Base-by-base conservation (phyloP, 1,284 basidiomycete species). In the Cutaneotrichosporon dermatis region DNA sequence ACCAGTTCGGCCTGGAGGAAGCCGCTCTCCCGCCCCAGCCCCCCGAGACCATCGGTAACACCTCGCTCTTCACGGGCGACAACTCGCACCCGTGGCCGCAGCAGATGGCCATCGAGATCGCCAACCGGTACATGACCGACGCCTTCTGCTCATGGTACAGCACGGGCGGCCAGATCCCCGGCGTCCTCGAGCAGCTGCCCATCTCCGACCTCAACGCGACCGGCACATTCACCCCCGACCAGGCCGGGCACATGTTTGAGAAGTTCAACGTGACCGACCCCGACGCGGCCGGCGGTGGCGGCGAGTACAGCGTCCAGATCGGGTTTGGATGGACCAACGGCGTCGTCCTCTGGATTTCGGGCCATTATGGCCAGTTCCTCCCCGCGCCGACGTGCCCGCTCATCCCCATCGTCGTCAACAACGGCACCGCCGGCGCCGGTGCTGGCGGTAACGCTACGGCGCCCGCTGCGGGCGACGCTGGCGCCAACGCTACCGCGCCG, bases 321-420 rank as follows among this genome's bases (percentile, higher is more conserved):
- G 72, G 71, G 1, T 73, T 74, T 48, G 89, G 91, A n/a, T 94
- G 91, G 91, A 92, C 90, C 35, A 93, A 93, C 72, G 91, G 90
- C 39, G 89, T 88, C 10, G 72, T 69, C 41, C 82, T 92, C 44
- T 91, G 88, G 87, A 78, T 87, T 7, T 86, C 88, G 5, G 85
- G 83, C 60, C 83, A 82, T 51, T 92, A 88, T 68, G 89, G 89
- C 0, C 61, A 82, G 4, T 76, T 85, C 41, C 82, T 92, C 43
- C 83, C 82, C 48, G 72, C 81, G 2, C 89, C 89, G 0, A 70
- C 80, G 42, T 93, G 90, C 66, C 90, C 90, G 2, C 64, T 75
- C 39, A 78, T 80, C 60, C 68, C 88, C 4, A 74, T 77, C 50
- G 67, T 76, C 48, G 42, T 3, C 39, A 43, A 51, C 42, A 57